These are phyloP conservation scores for Tylopilus felleus DNA, from an alignment of 768 basidiomycete species.

Conservation along the genomic window DNA sequence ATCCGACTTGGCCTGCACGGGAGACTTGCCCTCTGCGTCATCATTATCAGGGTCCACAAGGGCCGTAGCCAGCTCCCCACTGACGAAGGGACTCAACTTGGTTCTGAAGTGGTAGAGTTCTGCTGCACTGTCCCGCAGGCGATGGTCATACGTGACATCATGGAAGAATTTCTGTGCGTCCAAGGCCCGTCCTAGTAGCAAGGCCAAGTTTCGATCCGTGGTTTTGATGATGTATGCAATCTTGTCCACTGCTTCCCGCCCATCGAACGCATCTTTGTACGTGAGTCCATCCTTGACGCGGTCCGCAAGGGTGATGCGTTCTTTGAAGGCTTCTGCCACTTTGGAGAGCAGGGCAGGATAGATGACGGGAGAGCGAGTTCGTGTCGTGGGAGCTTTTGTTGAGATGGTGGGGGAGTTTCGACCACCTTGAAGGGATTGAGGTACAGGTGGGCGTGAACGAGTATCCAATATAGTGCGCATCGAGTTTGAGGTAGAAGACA, in stretches of 20 bases:
- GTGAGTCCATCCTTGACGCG: slow-evolving; percentile 92
- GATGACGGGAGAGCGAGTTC: slow-evolving; percentile 64
- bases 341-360: slow-evolving; percentile 96
- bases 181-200: slow-evolving; percentile 91
- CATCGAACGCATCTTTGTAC: slow-evolving; percentile 96
- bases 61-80: slow-evolving; percentile 55
- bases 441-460: slow-evolving; percentile 35
- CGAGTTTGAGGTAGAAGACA: slow-evolving; percentile 59
- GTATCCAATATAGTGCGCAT: slow-evolving; percentile 44
- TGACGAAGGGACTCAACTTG: slow-evolving; percentile 80
- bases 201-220: slow-evolving; percentile 91
- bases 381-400: slow-evolving; percentile 37
- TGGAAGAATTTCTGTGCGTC: slow-evolving; percentile 99
- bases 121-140: slow-evolving; percentile 78
- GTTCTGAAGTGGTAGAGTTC: slow-evolving; percentile 95
- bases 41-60: slow-evolving; percentile 36
- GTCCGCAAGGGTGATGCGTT: slow-evolving; percentile 73
- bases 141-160: slow-evolving; percentile 98
- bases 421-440: slow-evolving; percentile 37
- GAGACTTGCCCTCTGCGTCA: slow-evolving; percentile 31
- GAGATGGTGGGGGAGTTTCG: slow-evolving; percentile 36
- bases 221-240: slow-evolving; percentile 99
- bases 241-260: slow-evolving; percentile 94
- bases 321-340: slow-evolving; percentile 90
- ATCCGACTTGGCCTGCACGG: slow-evolving; percentile 19